phyloP scores from a whole-genome alignment of 371 early-diverging fungal species.

The Mucor racemosus region DNA sequence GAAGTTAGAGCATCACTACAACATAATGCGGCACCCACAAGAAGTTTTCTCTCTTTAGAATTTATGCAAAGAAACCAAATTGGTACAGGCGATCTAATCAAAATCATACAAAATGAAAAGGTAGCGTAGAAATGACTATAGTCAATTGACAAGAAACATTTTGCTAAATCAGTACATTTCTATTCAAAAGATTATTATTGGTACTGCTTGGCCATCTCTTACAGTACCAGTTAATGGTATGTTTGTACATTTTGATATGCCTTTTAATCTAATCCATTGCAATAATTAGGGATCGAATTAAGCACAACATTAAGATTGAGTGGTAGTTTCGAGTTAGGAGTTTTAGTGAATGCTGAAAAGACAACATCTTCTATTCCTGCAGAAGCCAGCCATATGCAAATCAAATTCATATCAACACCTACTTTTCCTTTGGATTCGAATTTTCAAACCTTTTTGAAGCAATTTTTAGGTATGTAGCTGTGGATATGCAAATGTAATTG shows the following conservation, averaged over 20 bases:
- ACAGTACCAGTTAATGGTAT: slow-evolving; percentile 20
- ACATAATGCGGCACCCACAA: slow-evolving; percentile 6
- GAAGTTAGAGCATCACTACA: slow-evolving; percentile 21
- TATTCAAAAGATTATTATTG: slow-evolving; percentile 9
- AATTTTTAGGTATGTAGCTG: slow-evolving; percentile 24
- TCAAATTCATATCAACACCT: slow-evolving; percentile 19
- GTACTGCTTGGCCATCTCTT: slow-evolving; percentile 33
- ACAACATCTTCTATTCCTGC: neutral
- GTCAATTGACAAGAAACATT: neutral
- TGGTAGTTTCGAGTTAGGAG: slow-evolving; percentile 27
- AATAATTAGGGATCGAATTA: slow-evolving; percentile 24
- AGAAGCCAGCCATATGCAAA: slow-evolving; percentile 21
- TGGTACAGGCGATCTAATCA: slow-evolving; percentile 61
- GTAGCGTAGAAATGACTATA: neutral
- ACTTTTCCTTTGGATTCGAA: slow-evolving; percentile 13
- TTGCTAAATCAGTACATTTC: neutral
- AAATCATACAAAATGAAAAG: slow-evolving; percentile 26
- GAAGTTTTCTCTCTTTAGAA: slow-evolving; percentile 53
- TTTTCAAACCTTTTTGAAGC: slow-evolving; percentile 25
- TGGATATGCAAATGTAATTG: neutral
- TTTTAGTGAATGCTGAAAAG: slow-evolving; percentile 17
- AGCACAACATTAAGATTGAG: slow-evolving; percentile 21
- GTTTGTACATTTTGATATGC: neutral
- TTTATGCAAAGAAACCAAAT: slow-evolving; percentile 50
- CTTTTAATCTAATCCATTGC: neutral